phyloP scores from a whole-genome alignment of 768 basidiomycete species.

The Rhodotorula diobovata region DNA sequence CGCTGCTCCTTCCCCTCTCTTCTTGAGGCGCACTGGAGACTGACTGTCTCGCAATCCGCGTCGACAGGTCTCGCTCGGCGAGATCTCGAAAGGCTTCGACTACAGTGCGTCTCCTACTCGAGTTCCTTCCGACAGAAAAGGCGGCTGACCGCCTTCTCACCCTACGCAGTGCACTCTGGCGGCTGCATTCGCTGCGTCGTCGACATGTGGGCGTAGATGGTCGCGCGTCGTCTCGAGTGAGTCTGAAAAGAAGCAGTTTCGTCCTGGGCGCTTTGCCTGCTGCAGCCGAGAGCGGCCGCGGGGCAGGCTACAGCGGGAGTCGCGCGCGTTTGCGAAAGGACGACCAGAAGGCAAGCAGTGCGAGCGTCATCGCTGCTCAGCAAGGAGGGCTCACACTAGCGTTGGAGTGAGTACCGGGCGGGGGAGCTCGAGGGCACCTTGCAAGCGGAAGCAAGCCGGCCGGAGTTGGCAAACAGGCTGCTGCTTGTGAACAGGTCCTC shows the following conservation, averaged over 20 bases:
- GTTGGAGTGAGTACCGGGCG: too few species aligned
- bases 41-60: slow-evolving; percentile 53
- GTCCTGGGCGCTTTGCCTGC: too few species aligned
- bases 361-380: too few species aligned
- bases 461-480: too few species aligned
- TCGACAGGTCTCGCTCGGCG: slow-evolving; percentile 73
- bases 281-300: too few species aligned
- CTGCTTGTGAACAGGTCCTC: too few species aligned
- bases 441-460: too few species aligned
- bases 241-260: neutral
- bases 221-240: accelerated
- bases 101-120: slow-evolving; percentile 12
- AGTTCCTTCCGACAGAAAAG: neutral
- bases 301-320: too few species aligned
- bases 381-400: too few species aligned
- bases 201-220: slow-evolving; percentile 59
- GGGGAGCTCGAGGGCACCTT: too few species aligned
- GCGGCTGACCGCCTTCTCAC: neutral
- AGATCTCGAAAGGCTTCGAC: slow-evolving; percentile 78
- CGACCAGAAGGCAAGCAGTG: too few species aligned
- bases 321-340: too few species aligned
- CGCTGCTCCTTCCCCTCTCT: slow-evolving; percentile 53
- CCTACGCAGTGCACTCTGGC: slow-evolving; percentile 56
- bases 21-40: neutral
- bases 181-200: slow-evolving; percentile 93